These are phyloP conservation scores for Ricinus communis DNA, from an alignment of 345 rosid genomes.

Conservation along the genomic window DNA sequence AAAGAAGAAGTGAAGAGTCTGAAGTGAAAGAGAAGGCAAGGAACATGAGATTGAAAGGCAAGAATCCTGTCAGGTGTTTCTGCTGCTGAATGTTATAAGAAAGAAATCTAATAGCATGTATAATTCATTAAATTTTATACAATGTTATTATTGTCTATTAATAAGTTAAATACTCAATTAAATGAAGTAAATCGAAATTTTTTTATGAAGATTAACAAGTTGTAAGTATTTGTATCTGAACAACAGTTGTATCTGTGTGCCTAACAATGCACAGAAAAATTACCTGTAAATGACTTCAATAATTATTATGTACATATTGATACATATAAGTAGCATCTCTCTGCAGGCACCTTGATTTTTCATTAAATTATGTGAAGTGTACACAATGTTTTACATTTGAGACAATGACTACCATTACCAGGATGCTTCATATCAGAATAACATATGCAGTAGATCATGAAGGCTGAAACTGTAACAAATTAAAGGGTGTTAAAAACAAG, in stretches of 20 bases:
- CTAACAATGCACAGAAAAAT: not conserved
- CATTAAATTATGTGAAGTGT: not conserved
- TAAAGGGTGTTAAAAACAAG: not conserved
- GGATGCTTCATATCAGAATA: not conserved
- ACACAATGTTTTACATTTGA: not conserved
- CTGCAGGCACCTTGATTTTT: not conserved
- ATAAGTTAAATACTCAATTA: not conserved
- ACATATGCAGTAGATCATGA: not conserved
- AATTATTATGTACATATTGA: not conserved
- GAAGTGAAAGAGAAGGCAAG: conserved; percentile 50
- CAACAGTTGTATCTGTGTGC: not conserved
- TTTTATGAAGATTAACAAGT: not conserved
- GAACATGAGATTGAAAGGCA: conserved; percentile 42
- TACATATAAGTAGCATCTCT: not conserved
- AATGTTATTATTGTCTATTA: not conserved
- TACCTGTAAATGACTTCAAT: conserved; percentile 12
- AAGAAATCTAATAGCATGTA: not conserved
- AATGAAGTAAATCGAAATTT: not conserved
- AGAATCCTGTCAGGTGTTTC: conserved; percentile 44
- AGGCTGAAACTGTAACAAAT: not conserved
- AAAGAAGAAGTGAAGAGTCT: conserved; percentile 49
- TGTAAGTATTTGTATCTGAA: not conserved
- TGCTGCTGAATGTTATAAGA: conserved; percentile 40
- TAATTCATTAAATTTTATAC: not conserved
- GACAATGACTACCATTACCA: not conserved